These are phyloP conservation scores for Raddia distichophylla DNA, from an alignment of 176 grass and related monocot genomes.

Conservation along the genomic window DNA sequence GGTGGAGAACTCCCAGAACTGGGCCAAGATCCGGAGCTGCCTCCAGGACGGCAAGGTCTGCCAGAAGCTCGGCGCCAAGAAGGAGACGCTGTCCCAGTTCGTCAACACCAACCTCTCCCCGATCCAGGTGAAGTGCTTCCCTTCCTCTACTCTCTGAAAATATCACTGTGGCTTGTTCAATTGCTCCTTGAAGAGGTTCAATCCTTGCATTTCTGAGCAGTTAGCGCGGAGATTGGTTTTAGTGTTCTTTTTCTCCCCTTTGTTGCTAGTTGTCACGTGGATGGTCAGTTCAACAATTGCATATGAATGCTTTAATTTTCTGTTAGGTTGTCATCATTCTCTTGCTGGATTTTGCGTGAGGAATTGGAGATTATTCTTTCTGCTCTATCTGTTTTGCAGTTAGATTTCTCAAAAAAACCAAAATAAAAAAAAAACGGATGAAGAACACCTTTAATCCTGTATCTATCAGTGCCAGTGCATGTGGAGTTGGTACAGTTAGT, in stretches of 20 bases:
- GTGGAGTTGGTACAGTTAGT: conserved; percentile 6
- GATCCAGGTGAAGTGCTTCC: conserved; percentile 52
- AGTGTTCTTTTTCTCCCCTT: neutral
- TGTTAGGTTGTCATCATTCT: neutral
- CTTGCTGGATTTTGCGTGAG: neutral
- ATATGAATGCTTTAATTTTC: neutral
- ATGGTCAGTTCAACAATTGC: neutral
- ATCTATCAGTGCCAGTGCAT: neutral
- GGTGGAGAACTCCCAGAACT: conserved; percentile 61
- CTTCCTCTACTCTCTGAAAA: neutral
- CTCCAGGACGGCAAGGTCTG: conserved; percentile 77
- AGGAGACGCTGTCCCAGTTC: conserved; percentile 62
- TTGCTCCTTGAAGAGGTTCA: neutral
- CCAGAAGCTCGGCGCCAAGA: conserved; percentile 47
- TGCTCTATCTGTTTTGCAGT: neutral
- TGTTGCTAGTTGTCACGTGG: neutral
- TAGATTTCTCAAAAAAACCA: neutral
- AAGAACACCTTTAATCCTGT: neutral
- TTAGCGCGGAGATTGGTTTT: neutral
- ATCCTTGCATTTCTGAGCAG: neutral
- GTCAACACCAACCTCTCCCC: conserved; percentile 66
- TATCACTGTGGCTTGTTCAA: neutral
- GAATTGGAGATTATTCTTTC: neutral
- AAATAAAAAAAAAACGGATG: too few relatives aligned
- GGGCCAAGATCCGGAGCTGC: conserved; percentile 87